A percentile compares a stretch with the other conserved stretches of the same genome.
Conservation (phyloP, 805 yeast genomes). For the Saturnispora kantuleensis region DNA sequence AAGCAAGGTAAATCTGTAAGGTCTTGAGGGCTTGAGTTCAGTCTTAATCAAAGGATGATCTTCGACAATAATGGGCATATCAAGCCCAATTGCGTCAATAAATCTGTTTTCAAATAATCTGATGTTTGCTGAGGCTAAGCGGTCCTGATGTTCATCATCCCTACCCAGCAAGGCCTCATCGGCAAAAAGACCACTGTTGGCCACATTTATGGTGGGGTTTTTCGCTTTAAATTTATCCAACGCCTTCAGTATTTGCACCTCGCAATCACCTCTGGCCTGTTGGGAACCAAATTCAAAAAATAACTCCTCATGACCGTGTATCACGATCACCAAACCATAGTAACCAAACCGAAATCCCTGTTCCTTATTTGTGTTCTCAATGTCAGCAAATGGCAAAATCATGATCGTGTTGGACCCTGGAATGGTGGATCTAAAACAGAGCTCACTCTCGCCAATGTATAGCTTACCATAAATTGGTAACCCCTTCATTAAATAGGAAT, state of each 20-base stretch:
- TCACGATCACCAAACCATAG: constrained; percentile 58
- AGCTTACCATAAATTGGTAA: constrained; percentile 79
- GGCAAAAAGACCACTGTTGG: not conserved
- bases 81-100: constrained; percentile 47
- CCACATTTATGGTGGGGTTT: too few relatives aligned
- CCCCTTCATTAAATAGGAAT: constrained; percentile 55
- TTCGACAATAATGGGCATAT: constrained; percentile 60
- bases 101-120: constrained; percentile 60
- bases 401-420: constrained; percentile 73
- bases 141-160: constrained; percentile 15
- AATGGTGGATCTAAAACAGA: constrained; percentile 74
- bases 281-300: constrained; percentile 65
- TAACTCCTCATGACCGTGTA: constrained; percentile 68
- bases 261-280: constrained; percentile 66
- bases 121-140: constrained; percentile 47
- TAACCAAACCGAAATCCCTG: constrained; percentile 62
- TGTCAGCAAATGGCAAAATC: constrained; percentile 69
- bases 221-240: constrained; percentile 32
- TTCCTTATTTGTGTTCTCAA: constrained; percentile 60
- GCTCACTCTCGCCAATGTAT: constrained; percentile 53
- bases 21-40: constrained; percentile 42
- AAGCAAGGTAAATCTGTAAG: constrained; percentile 53
- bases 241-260: constrained; percentile 39
- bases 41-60: constrained; percentile 39
- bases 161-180: constrained; percentile 7